Evolutionary conservation across 306 rosid species (phyloP).

Genomic region (Pterocarpus macrocarpus): DNA sequence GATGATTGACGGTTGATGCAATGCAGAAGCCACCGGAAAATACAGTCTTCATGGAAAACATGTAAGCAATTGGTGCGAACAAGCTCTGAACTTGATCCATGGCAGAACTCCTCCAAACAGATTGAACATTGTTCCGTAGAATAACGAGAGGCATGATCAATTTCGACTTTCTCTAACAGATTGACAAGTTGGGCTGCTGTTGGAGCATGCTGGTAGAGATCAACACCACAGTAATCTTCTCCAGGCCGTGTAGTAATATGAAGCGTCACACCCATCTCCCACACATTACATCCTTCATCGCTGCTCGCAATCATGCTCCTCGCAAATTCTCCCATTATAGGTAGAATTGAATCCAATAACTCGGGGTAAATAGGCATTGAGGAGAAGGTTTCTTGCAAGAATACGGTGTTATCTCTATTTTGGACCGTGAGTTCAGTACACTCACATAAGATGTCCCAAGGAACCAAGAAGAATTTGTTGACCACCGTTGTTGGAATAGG

Average conservation of each 20-base stretch:
- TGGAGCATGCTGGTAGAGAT: not conserved
- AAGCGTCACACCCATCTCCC: not conserved
- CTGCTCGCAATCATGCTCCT: not conserved
- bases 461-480: too few species aligned
- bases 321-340: not conserved
- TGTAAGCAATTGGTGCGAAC: constrained; percentile 3
- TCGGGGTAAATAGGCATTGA: too few species aligned
- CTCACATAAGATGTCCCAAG: too few species aligned
- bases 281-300: not conserved
- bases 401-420: too few species aligned
- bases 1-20: not conserved
- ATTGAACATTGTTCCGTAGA: not conserved
- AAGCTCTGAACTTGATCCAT: not conserved
- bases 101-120: constrained; percentile 25
- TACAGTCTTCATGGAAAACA: not conserved
- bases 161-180: not conserved
- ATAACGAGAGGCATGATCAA: not conserved
- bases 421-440: too few species aligned
- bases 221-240: too few species aligned
- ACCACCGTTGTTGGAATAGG: too few species aligned
- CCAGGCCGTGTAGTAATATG: not conserved
- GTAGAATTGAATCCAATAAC: not conserved
- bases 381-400: too few species aligned
- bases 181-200: not conserved
- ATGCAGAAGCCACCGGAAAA: not conserved